A percentile compares a stretch with the other conserved stretches of the same genome.
These are phyloP conservation scores for Hermanozyma aechmeae DNA, from an alignment of 805 yeast genomes.

Conservation along the genomic window DNA sequence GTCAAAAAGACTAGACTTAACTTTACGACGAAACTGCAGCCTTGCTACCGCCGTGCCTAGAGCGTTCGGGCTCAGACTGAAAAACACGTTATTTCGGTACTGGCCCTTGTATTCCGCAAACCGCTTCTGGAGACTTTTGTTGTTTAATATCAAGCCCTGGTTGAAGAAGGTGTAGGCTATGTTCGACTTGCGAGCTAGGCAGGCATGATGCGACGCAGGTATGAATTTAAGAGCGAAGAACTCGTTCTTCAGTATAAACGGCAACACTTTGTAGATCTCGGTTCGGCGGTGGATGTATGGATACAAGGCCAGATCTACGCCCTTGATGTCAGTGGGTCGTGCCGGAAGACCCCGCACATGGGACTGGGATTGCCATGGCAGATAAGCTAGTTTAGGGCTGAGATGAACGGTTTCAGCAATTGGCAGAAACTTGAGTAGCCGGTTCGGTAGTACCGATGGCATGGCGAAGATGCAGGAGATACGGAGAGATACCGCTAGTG, in stretches of 20 bases:
- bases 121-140: slow-evolving; percentile 11
- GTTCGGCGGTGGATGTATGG: slow-evolving; percentile 4
- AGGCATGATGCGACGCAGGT: slow-evolving; percentile 19
- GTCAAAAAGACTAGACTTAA: too few species aligned
- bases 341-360: slow-evolving; percentile 21
- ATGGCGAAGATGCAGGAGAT: background rate
- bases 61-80: too few species aligned
- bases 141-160: slow-evolving; percentile 18
- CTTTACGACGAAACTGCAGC: too few species aligned
- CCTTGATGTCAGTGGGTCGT: slow-evolving; percentile 24
- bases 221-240: slow-evolving; percentile 20
- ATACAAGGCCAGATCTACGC: slow-evolving; percentile 19
- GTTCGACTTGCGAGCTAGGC: slow-evolving; percentile 26
- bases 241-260: slow-evolving; percentile 9
- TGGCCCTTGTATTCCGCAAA: slow-evolving; percentile 20
- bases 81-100: too few species aligned
- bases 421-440: background rate
- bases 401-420: too few species aligned
- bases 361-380: background rate
- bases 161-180: slow-evolving; percentile 27
- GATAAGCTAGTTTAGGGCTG: background rate
- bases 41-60: too few species aligned
- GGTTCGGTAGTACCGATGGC: background rate
- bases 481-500: background rate
- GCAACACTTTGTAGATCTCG: slow-evolving; percentile 6